Percentiles rank a stretch among this genome's conserved stretches.
phyloP scores from a whole-genome alignment of 371 early-diverging fungal genomes.

The Syncephalastrum sp. region DNA sequence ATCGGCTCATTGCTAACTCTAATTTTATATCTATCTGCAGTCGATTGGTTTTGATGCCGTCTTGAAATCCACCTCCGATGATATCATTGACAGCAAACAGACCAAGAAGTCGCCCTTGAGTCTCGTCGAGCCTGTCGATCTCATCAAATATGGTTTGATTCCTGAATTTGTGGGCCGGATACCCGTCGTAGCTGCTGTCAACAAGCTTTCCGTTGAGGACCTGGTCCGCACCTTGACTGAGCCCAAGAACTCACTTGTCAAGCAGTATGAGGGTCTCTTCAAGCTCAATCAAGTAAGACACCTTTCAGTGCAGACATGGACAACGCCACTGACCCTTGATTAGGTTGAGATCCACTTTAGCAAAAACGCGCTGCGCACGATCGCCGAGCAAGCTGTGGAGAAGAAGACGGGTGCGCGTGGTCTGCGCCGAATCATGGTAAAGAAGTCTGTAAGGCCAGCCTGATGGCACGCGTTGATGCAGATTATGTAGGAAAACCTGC shows the following conservation, averaged over 20 bases:
- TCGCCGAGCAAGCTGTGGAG: slow-evolving; percentile 76
- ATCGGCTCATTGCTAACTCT: not conserved
- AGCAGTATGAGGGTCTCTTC: slow-evolving; percentile 82
- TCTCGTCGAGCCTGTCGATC: slow-evolving; percentile 75
- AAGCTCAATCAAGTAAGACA: slow-evolving; percentile 54
- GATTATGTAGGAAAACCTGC: slow-evolving; percentile 57
- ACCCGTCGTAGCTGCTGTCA: slow-evolving; percentile 85
- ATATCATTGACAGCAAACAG: slow-evolving; percentile 5
- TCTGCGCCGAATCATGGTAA: slow-evolving; percentile 79
- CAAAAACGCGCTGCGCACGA: slow-evolving; percentile 61
- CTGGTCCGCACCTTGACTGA: slow-evolving; percentile 80
- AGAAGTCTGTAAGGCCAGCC: too few species aligned
- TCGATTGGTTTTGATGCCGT: slow-evolving; percentile 79
- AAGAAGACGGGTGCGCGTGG: slow-evolving; percentile 92
- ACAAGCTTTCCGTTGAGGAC: slow-evolving; percentile 65
- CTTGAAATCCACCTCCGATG: slow-evolving; percentile 28
- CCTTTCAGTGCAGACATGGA: not conserved
- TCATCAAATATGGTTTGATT: slow-evolving; percentile 87
- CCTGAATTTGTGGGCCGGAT: slow-evolving; percentile 91
- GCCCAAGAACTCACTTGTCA: slow-evolving; percentile 81
- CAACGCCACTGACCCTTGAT: too few species aligned
- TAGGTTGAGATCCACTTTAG: slow-evolving; percentile 69
- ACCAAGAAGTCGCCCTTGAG: slow-evolving; percentile 31
- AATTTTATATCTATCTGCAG: slow-evolving; percentile 14
- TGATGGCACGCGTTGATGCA: not conserved